Conservation (phyloP, 2,329 filamentous ascomycete genomes). For the Pleomassaria siparia region DNA sequence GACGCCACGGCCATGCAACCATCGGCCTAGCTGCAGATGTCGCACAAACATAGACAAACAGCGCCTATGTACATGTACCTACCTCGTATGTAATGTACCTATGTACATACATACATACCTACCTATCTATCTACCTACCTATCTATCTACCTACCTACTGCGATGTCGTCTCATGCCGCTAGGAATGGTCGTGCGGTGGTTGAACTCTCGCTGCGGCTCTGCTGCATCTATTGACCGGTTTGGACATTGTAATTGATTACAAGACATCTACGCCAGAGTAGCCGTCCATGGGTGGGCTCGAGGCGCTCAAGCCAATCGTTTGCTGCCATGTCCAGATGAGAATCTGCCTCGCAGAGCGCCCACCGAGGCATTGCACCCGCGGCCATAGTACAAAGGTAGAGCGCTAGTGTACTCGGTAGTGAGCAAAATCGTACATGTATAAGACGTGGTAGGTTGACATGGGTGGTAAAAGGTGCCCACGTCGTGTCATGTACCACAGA, state of each 20-base stretch:
- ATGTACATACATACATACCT: no score
- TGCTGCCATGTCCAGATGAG: constrained; percentile 18
- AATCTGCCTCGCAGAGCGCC: constrained; percentile 31
- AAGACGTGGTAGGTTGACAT: no score
- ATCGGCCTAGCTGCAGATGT: constrained; percentile 34
- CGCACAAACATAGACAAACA: constrained; percentile 32
- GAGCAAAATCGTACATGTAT: no score
- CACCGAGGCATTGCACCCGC: constrained; percentile 3
- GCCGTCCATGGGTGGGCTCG: constrained; percentile 3
- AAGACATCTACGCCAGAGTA: constrained; percentile 14
- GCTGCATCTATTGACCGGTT: constrained; percentile 35
- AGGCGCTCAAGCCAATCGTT: constrained; percentile 37
- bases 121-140: no score
- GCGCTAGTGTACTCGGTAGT: neutral
- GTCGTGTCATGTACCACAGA: no score
- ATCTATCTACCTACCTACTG: no score
- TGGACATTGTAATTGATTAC: constrained; percentile 21
- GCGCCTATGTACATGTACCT: constrained; percentile 1
- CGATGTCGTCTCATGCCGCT: no score
- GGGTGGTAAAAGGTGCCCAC: no score
- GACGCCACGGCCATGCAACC: constrained; percentile 31
- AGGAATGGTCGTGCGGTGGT: constrained; percentile 14
- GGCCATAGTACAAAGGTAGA: neutral
- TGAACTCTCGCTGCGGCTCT: constrained; percentile 34
- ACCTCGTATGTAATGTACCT: no score